A percentile compares a stretch with the other conserved stretches of the same genome.
Evolutionary conservation across 768 basidiomycete species (phyloP).

Genomic region (Cantharellus anzutake): DNA sequence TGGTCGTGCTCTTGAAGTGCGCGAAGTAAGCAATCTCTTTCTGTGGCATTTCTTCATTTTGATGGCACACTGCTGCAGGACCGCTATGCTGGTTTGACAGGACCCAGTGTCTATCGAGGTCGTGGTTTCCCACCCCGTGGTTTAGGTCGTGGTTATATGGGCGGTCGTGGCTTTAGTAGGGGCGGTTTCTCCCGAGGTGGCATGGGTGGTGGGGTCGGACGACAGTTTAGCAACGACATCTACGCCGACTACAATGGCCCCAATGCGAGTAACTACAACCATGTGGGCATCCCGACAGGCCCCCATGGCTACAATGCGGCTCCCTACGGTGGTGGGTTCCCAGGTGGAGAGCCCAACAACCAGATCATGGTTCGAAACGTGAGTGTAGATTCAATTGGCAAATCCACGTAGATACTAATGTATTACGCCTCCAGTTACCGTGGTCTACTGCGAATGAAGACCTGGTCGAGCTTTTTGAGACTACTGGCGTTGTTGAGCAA

Average conservation of each 20-base stretch:
- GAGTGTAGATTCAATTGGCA: conserved; percentile 21
- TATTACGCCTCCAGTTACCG: conserved; percentile 40
- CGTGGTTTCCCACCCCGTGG: conserved; percentile 18
- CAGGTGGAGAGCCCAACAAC: conserved; percentile 46
- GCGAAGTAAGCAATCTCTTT: conserved; percentile 40
- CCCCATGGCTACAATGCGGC: background rate
- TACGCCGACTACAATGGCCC: conserved; percentile 90
- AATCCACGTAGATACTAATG: background rate
- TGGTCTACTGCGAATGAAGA: conserved; percentile 99
- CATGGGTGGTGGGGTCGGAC: conserved; percentile 22
- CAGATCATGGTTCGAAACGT: conserved; percentile 99
- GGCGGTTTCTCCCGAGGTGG: conserved; percentile 24
- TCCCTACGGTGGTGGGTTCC: background rate
- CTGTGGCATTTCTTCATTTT: background rate
- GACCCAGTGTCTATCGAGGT: conserved; percentile 34
- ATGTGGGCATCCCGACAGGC: conserved; percentile 10
- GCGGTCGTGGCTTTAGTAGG: conserved; percentile 37
- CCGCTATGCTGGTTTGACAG: conserved; percentile 64
- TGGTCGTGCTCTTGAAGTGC: conserved; percentile 84
- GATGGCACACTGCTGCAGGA: conserved; percentile 28
- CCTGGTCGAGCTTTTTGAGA: conserved; percentile 93
- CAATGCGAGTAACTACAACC: conserved; percentile 38
- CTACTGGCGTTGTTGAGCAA: conserved; percentile 83
- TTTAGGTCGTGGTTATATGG: conserved; percentile 18
- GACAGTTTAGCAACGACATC: conserved; percentile 72